Evolutionary conservation across 176 grass and related monocot species (phyloP).

Genomic region (Cenchrus fungigraminus): DNA sequence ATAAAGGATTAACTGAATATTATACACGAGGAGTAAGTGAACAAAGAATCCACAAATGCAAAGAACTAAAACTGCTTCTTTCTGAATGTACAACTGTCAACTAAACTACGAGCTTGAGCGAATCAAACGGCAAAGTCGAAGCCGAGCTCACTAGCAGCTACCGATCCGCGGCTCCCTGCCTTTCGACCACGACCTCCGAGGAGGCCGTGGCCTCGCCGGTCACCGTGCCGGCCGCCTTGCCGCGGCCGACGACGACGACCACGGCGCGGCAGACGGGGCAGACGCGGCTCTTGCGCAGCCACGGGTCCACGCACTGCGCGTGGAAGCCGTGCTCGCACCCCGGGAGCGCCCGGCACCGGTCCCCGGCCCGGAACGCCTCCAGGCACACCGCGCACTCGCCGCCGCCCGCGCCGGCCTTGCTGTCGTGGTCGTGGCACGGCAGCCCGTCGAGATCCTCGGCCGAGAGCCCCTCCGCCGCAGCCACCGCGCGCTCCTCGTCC

Average conservation of each 20-base stretch:
- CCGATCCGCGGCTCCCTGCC: neutral
- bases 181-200: neutral
- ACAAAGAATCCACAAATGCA: neutral
- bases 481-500: constrained; percentile 21
- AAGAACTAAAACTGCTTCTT: neutral
- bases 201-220: neutral
- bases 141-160: neutral
- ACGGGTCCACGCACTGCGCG: constrained; percentile 61
- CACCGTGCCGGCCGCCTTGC: neutral
- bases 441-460: constrained; percentile 39
- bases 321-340: constrained; percentile 70
- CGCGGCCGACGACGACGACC: neutral
- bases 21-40: too few species aligned
- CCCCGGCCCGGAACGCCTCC: constrained; percentile 56
- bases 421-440: constrained; percentile 43
- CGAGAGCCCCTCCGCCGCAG: constrained; percentile 12
- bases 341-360: constrained; percentile 54
- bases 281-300: constrained; percentile 54
- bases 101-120: neutral
- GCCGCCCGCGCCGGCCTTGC: constrained; percentile 12
- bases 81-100: neutral
- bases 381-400: constrained; percentile 70
- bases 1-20: neutral
- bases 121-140: neutral
- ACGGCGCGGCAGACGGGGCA: constrained; percentile 69